Conservation (phyloP, 257 asterid genomes). For the Datura wrightii region DNA sequence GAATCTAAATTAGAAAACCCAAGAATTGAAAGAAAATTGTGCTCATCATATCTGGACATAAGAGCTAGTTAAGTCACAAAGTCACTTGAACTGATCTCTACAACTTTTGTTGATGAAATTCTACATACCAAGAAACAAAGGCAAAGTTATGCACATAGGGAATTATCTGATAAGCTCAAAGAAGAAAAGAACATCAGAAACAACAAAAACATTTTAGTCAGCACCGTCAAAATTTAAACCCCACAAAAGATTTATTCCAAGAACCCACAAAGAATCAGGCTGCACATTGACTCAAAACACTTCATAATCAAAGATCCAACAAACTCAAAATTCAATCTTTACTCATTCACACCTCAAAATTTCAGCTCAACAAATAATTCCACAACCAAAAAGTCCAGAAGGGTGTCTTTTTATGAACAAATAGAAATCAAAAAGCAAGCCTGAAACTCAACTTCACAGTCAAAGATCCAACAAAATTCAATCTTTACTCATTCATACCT, state of each 20-base stretch:
- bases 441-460: constrained; percentile 18
- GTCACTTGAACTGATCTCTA: constrained; percentile 10
- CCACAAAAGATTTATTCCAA: constrained; percentile 29
- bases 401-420: not conserved
- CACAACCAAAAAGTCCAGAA: not conserved
- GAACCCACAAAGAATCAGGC: constrained; percentile 31
- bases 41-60: constrained; percentile 27
- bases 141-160: not conserved
- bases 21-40: constrained; percentile 25
- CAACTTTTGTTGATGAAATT: constrained; percentile 7
- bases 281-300: constrained; percentile 27
- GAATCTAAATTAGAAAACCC: not conserved
- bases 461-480: constrained; percentile 31
- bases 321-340: not conserved
- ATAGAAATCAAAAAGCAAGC: constrained; percentile 11
- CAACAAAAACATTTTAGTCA: constrained; percentile 20
- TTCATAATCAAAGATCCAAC: constrained; percentile 2
- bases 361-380: not conserved
- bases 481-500: not conserved
- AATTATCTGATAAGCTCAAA: constrained; percentile 12
- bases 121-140: constrained; percentile 15
- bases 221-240: constrained; percentile 32
- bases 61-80: not conserved
- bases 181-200: not conserved
- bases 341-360: not conserved